Evolutionary conservation across 2,329 filamentous ascomycete genomes (phyloP).

Genomic region (Colletotrichum viniferum): DNA sequence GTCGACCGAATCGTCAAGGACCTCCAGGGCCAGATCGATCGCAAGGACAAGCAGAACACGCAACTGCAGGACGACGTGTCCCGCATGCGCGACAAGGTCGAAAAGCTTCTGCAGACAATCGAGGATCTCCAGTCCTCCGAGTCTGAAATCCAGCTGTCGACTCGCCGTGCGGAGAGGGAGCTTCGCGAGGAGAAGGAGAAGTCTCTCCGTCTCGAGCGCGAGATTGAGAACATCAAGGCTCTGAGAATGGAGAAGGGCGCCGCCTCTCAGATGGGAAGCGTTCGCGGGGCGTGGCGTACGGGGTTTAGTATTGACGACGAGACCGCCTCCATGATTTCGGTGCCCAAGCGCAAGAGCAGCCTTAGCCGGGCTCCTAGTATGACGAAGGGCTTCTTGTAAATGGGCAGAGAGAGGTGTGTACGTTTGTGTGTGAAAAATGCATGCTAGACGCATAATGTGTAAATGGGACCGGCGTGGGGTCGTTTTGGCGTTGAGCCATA

Average conservation of each 20-base stretch:
- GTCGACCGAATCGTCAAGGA: constrained; percentile 95
- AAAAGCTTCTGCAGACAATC: constrained; percentile 87
- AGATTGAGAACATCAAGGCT: constrained; percentile 85
- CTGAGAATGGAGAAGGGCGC: constrained; percentile 67
- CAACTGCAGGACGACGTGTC: constrained; percentile 83
- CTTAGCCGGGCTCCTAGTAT: constrained; percentile 68
- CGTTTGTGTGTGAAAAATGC: background rate
- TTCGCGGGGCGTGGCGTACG: constrained; percentile 35
- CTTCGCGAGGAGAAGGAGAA: constrained; percentile 89
- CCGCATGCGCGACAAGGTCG: constrained; percentile 87
- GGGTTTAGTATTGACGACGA: constrained; percentile 43
- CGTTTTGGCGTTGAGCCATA: constrained; percentile 2
- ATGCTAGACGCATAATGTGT: constrained; percentile 13
- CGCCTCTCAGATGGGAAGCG: constrained; percentile 28
- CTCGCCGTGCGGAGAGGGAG: constrained; percentile 87
- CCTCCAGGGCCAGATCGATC: constrained; percentile 88
- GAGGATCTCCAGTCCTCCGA: constrained; percentile 93
- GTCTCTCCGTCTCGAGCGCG: constrained; percentile 79
- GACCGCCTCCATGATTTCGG: constrained; percentile 48
- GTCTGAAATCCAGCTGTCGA: constrained; percentile 78
- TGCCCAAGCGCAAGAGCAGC: constrained; percentile 70
- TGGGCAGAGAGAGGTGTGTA: background rate
- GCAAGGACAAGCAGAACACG: constrained; percentile 84
- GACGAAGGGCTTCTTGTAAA: constrained; percentile 78
- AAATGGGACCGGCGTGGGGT: constrained; percentile 1